Percentiles rank a stretch among this genome's conserved stretches.
These are phyloP conservation scores for Podaxis sp. DNA, from an alignment of 768 basidiomycete species.

Conservation along the genomic window DNA sequence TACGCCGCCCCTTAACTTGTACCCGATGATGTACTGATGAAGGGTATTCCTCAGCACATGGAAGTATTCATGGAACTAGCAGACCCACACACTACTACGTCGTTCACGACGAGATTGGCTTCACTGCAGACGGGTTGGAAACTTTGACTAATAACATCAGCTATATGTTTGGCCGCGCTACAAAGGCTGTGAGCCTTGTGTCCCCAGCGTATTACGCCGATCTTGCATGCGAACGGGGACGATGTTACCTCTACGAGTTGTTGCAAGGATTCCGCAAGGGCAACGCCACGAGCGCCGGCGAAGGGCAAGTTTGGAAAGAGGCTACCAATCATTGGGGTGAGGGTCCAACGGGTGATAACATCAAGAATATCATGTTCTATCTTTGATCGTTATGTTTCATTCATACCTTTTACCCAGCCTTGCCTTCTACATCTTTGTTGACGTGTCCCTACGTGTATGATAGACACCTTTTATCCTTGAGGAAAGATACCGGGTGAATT, in stretches of 20 bases:
- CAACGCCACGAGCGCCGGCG: slow-evolving; percentile 24
- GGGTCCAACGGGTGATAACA: slow-evolving; percentile 43
- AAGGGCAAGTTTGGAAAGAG: slow-evolving; percentile 49
- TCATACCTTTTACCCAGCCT: too few species aligned
- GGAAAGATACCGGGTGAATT: too few species aligned
- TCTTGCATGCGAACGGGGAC: slow-evolving; percentile 59
- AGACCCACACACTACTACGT: slow-evolving; percentile 79
- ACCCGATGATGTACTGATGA: neutral
- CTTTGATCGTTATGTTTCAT: slow-evolving; percentile 30
- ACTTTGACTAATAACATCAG: slow-evolving; percentile 63
- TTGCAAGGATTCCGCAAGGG: slow-evolving; percentile 40
- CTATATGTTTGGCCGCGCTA: slow-evolving; percentile 83
- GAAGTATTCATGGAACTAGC: slow-evolving; percentile 70
- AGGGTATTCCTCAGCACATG: slow-evolving; percentile 46
- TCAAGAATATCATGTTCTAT: slow-evolving; percentile 78
- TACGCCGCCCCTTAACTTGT: slow-evolving; percentile 13
- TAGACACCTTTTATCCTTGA: too few species aligned
- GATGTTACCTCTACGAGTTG: slow-evolving; percentile 71
- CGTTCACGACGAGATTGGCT: slow-evolving; percentile 72
- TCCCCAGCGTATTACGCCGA: slow-evolving; percentile 85
- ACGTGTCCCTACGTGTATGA: too few species aligned
- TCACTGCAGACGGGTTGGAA: slow-evolving; percentile 69
- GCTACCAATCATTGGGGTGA: slow-evolving; percentile 50
- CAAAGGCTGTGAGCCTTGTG: slow-evolving; percentile 78
- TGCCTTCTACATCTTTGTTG: neutral